phyloP scores from a whole-genome alignment of 768 basidiomycete genomes.

The Macrolepiota fuliginosa region DNA sequence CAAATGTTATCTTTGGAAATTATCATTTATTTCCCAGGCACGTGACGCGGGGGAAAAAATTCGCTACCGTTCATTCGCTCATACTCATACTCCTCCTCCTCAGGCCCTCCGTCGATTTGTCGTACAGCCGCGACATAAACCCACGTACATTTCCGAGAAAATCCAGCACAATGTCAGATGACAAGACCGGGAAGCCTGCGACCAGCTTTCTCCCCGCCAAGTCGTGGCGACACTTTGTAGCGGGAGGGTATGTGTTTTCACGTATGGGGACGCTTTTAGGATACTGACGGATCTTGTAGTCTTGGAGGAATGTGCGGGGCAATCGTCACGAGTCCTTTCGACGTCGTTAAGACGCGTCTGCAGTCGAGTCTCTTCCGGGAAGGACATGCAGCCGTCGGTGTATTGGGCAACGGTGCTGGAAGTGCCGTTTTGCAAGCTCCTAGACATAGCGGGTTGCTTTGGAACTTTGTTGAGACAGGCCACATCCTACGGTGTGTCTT shows the following conservation, averaged over 20 bases:
- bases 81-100: neutral
- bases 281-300: constrained; percentile 36
- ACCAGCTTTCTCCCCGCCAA: constrained; percentile 39
- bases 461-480: constrained; percentile 93
- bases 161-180: neutral
- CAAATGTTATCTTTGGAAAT: neutral
- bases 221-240: constrained; percentile 83
- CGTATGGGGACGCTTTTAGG: neutral
- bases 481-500: constrained; percentile 74
- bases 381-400: constrained; percentile 35
- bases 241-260: constrained; percentile 68
- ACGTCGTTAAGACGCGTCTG: constrained; percentile 96
- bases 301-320: constrained; percentile 98
- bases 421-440: constrained; percentile 15
- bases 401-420: constrained; percentile 30
- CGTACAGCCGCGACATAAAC: neutral
- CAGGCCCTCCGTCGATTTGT: neutral
- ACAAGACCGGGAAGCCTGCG: constrained; percentile 6
- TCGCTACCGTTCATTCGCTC: neutral
- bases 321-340: constrained; percentile 94
- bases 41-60: constrained; percentile 10
- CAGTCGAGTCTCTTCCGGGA: constrained; percentile 82
- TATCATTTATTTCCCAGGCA: constrained; percentile 1
- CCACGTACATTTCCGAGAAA: neutral
- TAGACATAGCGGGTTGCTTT: constrained; percentile 53